Evolutionary conservation across 306 rosid species (phyloP), one percentile per base, ranked within the genome.

Genomic region (Dryas drummondii): DNA sequence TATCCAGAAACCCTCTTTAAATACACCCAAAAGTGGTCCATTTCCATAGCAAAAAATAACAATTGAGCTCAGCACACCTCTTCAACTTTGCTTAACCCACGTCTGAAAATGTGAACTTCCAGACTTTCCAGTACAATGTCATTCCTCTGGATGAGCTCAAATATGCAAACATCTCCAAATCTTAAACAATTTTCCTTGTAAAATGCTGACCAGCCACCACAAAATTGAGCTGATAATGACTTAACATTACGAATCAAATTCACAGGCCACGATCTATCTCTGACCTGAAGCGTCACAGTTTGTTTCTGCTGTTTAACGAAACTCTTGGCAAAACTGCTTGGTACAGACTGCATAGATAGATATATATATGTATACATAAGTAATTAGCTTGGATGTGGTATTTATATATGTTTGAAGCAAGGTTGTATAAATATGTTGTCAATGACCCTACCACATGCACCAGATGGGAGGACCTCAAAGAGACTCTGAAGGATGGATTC

Each of bases 121-220:
- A 73, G 3, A 12, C 53, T 51, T 37, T 13, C 6, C 19, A 73
- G 51, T 27, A 54, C 17, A 45, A 59, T 13, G 22, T 60, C 22
- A 12, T 17, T 37, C 13, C 9, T 12, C 4, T 49, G 14, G 3
- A 62, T 63, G 32, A 74, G 26, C 71, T 62, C 62, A 37, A 62
- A 74, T 7, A 74, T 60, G 64, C 62, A 58, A 17, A 63, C 63
- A 52, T 63, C 79, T 4, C 72, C 63, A 3, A 37, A 11, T 52
- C 59, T 49, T 58, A 73, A 60, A 56, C 7, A 8, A 61, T 61
- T 51, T 5, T 75, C 71, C 47, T 13, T 4, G 12, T 1, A 5
- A 46, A 46, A 46, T 46, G 49, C 49, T 5, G 49, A 5, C 49
- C 49, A 46, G 49, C 45, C 45, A 6, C 12, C 45, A 53, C 5